A percentile compares a stretch with the other conserved stretches of the same genome.
These are phyloP conservation scores for Boletus fagicola DNA, from an alignment of 768 basidiomycete genomes.

Conservation along the genomic window DNA sequence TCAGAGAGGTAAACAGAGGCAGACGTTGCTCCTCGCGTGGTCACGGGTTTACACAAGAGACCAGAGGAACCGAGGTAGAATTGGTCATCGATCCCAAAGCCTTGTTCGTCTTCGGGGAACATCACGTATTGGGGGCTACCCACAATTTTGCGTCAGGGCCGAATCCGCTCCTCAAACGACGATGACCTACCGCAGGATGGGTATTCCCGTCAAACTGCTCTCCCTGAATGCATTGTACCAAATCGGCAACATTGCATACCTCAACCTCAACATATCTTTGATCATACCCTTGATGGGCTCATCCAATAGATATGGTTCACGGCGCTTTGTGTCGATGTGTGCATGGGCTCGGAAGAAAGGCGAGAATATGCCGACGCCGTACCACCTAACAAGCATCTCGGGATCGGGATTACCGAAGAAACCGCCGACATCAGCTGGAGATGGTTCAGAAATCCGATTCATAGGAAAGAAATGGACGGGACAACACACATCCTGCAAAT, in stretches of 20 bases:
- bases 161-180: not conserved
- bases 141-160: not conserved
- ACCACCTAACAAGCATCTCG: slow-evolving; percentile 97
- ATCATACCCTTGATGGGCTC: slow-evolving; percentile 86
- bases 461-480: not conserved
- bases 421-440: slow-evolving; percentile 91
- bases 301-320: slow-evolving; percentile 91
- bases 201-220: slow-evolving; percentile 75
- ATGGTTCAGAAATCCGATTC: slow-evolving; percentile 1
- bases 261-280: slow-evolving; percentile 70
- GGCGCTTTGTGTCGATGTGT: slow-evolving; percentile 95
- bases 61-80: slow-evolving; percentile 89
- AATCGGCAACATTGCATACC: slow-evolving; percentile 84
- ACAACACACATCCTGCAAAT: slow-evolving; percentile 80
- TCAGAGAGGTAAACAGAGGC: slow-evolving; percentile 83
- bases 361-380: slow-evolving; percentile 90
- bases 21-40: slow-evolving; percentile 64
- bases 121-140: slow-evolving; percentile 90
- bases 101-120: slow-evolving; percentile 85
- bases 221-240: slow-evolving; percentile 99
- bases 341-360: slow-evolving; percentile 99
- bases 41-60: slow-evolving; percentile 88
- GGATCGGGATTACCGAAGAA: slow-evolving; percentile 97
- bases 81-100: slow-evolving; percentile 91
- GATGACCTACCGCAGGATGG: slow-evolving; percentile 68